Percentiles rank a stretch among this genome's conserved stretches.
Evolutionary conservation across 2,329 filamentous ascomycete genomes (phyloP).

Genomic region (Penicillium sp.): DNA sequence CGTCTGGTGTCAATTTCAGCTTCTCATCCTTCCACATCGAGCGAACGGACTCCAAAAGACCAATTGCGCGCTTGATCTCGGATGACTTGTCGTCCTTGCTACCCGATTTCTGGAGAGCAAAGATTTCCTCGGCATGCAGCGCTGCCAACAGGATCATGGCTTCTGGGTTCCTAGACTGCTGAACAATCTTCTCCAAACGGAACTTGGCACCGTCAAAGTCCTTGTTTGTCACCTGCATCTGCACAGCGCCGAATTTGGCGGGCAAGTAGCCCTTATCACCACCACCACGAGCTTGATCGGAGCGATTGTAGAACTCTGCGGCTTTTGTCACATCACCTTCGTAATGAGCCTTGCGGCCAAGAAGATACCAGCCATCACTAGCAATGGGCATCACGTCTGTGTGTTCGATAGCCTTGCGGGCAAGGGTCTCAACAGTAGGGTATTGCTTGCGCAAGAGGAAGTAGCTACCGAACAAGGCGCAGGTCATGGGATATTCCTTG

Average conservation of each 20-base stretch:
- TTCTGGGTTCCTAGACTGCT: constrained; percentile 77
- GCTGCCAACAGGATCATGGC: constrained; percentile 90
- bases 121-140: constrained; percentile 91
- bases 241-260: constrained; percentile 90
- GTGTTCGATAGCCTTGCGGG: constrained; percentile 89
- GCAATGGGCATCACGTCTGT: constrained; percentile 96
- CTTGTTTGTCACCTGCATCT: constrained; percentile 78
- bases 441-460: constrained; percentile 81
- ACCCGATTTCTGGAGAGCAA: constrained; percentile 68
- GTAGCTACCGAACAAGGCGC: constrained; percentile 84
- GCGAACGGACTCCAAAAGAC: constrained; percentile 78
- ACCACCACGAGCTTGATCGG: constrained; percentile 88
- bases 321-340: constrained; percentile 72
- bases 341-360: constrained; percentile 88
- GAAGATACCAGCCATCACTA: constrained; percentile 94
- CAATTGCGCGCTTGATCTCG: constrained; percentile 82
- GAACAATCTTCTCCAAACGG: constrained; percentile 88
- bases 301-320: constrained; percentile 80
- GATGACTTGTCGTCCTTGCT: constrained; percentile 88
- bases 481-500: constrained; percentile 85
- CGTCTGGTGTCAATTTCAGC: constrained; percentile 75
- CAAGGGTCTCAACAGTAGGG: constrained; percentile 77
- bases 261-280: constrained; percentile 88
- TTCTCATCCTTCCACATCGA: constrained; percentile 90
- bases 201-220: constrained; percentile 92